Evolutionary conservation across 176 grass and related monocot genomes (phyloP).

Genomic region (Themeda triandra): DNA sequence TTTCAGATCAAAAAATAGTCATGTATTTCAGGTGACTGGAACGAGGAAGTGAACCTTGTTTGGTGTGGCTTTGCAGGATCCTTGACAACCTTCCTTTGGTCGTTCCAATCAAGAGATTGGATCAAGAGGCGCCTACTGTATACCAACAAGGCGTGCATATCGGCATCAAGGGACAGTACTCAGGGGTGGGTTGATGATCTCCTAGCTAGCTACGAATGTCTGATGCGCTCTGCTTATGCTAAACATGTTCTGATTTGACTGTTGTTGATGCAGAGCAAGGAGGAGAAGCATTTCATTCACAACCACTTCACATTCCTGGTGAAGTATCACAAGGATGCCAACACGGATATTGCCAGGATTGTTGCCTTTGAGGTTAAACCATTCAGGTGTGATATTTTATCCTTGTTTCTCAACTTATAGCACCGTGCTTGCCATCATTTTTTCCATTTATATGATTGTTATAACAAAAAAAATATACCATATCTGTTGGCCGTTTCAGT

Average conservation of each 20-base stretch:
- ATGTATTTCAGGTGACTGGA: background rate
- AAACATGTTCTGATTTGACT: background rate
- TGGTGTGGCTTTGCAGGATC: constrained; percentile 51
- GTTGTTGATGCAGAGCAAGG: constrained; percentile 65
- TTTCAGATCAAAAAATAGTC: background rate
- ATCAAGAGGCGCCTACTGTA: constrained; percentile 46
- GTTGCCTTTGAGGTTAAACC: constrained; percentile 93
- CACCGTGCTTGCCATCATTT: background rate
- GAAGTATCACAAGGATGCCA: constrained; percentile 68
- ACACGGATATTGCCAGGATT: constrained; percentile 70
- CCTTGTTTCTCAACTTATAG: background rate
- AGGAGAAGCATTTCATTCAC: constrained; percentile 82
- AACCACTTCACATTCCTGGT: constrained; percentile 87
- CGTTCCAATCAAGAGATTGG: constrained; percentile 56
- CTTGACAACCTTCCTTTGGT: constrained; percentile 92
- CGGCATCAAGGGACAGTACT: constrained; percentile 74
- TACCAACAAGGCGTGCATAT: constrained; percentile 86
- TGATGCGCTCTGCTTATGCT: background rate
- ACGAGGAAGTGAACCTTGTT: background rate
- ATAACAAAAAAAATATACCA: background rate
- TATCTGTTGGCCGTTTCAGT: constrained; percentile 29
- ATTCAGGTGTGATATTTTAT: constrained; percentile 47
- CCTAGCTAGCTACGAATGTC: background rate
- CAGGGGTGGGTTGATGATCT: constrained; percentile 50
- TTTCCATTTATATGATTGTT: background rate